phyloP scores from a whole-genome alignment of 495 filamentous ascomycete species.

The Cetradonia linearis region DNA sequence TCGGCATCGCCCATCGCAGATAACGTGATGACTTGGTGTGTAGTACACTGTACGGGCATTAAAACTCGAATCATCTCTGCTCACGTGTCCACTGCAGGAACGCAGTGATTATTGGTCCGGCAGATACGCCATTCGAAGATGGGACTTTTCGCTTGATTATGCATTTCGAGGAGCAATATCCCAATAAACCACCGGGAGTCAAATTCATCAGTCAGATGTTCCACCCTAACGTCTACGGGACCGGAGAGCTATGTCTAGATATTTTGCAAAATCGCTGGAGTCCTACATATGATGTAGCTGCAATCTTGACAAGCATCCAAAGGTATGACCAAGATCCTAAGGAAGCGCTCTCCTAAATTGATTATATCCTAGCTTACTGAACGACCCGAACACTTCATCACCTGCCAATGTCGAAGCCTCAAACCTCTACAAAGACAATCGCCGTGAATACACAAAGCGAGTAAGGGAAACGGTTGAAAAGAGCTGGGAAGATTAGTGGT shows the following conservation, averaged over 20 bases:
- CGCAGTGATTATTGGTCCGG: conserved; percentile 95
- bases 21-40: conserved; percentile 98
- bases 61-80: not conserved
- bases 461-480: conserved; percentile 97
- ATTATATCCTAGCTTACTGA: conserved; percentile 60
- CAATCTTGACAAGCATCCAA: conserved; percentile 93
- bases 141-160: conserved; percentile 96
- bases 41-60: conserved; percentile 12
- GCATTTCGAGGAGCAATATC: conserved; percentile 98
- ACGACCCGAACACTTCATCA: conserved; percentile 95
- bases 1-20: conserved; percentile 94
- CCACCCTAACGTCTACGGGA: conserved; percentile 96
- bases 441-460: conserved; percentile 88
- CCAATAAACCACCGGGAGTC: conserved; percentile 93
- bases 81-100: conserved; percentile 54
- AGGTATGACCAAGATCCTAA: conserved; percentile 46
- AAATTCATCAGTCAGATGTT: conserved; percentile 99
- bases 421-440: conserved; percentile 97
- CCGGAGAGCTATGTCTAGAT: conserved; percentile 91
- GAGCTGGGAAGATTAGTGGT: conserved; percentile 85
- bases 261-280: conserved; percentile 98
- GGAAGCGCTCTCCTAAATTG: not conserved
- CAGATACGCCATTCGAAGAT: conserved; percentile 97
- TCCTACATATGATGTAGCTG: conserved; percentile 96
- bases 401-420: conserved; percentile 97